Evolutionary conservation across 176 grass and related monocot genomes (phyloP).

Genomic region (Avena insularis): DNA sequence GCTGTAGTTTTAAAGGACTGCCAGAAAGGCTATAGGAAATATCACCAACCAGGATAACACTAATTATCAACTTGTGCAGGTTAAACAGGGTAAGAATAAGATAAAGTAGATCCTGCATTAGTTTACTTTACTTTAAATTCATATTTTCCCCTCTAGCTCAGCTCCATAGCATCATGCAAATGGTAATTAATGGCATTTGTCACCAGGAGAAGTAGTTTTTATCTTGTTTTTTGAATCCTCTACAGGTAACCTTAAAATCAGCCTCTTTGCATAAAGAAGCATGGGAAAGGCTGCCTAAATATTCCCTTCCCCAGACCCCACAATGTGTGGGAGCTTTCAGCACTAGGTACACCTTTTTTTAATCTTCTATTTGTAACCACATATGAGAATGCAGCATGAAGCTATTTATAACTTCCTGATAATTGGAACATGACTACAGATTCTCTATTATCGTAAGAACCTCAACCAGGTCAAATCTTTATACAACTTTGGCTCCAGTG

Average conservation of each 20-base stretch:
- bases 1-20: neutral
- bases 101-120: constrained; percentile 19
- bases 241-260: no score
- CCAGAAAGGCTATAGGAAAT: constrained; percentile 1
- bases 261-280: no score
- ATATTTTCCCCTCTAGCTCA: neutral
- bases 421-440: neutral
- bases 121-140: constrained; percentile 24
- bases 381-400: neutral
- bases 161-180: constrained; percentile 5
- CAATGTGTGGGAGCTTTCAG: no score
- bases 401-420: constrained; percentile 23
- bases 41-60: constrained; percentile 9
- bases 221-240: neutral
- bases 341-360: no score
- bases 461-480: neutral
- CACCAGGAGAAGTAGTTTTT: constrained; percentile 21
- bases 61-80: neutral
- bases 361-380: neutral
- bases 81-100: neutral
- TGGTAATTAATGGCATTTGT: constrained; percentile 21
- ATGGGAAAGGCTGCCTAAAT: no score
- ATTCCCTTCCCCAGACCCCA: no score
- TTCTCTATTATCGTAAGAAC: constrained; percentile 10
- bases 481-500: neutral